A percentile compares a stretch with the other conserved stretches of the same genome.
Conservation (phyloP, 768 basidiomycete genomes). For the Phylloporus sp. region DNA sequence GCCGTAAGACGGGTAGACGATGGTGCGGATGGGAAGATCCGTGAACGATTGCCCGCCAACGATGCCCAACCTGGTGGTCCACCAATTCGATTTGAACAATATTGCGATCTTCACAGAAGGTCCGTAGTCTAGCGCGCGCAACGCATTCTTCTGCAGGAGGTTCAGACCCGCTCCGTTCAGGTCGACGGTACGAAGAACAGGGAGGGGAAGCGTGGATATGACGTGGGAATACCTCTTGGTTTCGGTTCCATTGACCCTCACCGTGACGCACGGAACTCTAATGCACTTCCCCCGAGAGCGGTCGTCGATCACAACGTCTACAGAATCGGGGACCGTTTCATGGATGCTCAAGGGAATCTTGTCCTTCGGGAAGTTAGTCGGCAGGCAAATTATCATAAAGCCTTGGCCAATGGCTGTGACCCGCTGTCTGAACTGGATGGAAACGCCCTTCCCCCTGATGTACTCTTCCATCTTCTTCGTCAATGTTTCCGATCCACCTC, state of each 20-base stretch:
- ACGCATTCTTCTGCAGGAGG: conserved; percentile 5
- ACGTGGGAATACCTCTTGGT: conserved; percentile 9
- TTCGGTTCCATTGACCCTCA: conserved; percentile 4
- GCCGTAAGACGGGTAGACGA: conserved; percentile 9
- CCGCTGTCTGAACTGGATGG: not conserved
- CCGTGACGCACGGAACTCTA: conserved; percentile 4
- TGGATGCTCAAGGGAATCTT: no score
- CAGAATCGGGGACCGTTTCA: no score
- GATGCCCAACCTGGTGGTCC: conserved; percentile 9
- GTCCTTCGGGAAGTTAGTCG: not conserved
- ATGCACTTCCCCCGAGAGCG: no score
- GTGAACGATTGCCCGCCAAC: conserved; percentile 9
- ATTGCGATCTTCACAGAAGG: not conserved
- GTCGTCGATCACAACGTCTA: no score
- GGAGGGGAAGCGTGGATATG: conserved; percentile 7
- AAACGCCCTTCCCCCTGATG: not conserved
- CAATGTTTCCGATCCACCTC: conserved; percentile 3
- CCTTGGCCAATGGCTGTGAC: conserved; percentile 4
- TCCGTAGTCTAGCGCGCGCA: not conserved
- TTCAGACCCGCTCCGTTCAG: conserved; percentile 4
- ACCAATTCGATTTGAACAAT: conserved; percentile 13
- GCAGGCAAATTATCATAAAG: not conserved
- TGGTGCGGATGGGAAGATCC: conserved; percentile 6
- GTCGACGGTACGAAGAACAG: conserved; percentile 5
- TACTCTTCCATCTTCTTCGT: conserved; percentile 1